A percentile compares a stretch with the other conserved stretches of the same genome.
These are phyloP conservation scores for Fusarium praegraminearum DNA, from an alignment of 2,329 filamentous ascomycete species.

Conservation along the genomic window DNA sequence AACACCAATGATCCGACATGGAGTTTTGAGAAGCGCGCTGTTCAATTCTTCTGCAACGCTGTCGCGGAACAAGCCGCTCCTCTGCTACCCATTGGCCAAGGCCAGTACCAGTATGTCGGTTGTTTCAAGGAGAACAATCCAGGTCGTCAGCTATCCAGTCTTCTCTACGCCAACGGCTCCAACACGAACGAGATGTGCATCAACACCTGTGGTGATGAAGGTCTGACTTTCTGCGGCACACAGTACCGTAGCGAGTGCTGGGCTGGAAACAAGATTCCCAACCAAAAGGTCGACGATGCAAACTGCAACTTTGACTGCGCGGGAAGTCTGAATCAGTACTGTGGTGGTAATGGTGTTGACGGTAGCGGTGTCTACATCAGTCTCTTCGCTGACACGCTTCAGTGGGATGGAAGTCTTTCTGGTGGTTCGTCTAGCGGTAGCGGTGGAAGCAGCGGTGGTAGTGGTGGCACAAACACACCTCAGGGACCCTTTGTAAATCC, in stretches of 20 bases:
- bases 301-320: conserved; percentile 66
- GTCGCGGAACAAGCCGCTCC: conserved; percentile 66
- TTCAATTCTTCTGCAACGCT: conserved; percentile 65
- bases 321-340: conserved; percentile 63
- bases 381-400: conserved; percentile 57
- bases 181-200: conserved; percentile 62
- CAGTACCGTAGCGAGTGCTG: conserved; percentile 67
- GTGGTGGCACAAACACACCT: conserved; percentile 13
- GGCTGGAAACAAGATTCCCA: conserved; percentile 63
- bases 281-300: conserved; percentile 55
- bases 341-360: conserved; percentile 62
- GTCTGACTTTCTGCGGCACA: conserved; percentile 60
- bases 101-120: conserved; percentile 64
- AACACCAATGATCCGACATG: conserved; percentile 67
- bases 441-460: not conserved
- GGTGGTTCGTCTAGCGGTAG: not conserved
- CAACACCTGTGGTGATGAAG: conserved; percentile 53
- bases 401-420: conserved; percentile 38
- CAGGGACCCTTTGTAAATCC: conserved; percentile 52
- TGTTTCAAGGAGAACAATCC: conserved; percentile 70
- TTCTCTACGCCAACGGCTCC: conserved; percentile 55
- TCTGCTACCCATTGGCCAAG: conserved; percentile 57
- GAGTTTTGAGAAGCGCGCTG: conserved; percentile 60
- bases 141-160: conserved; percentile 61
- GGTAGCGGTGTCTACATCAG: conserved; percentile 59